Evolutionary conservation across 495 filamentous ascomycete species (phyloP), one percentile per base, ranked within the genome.

Genomic region (Hypoxylon intermedium): DNA sequence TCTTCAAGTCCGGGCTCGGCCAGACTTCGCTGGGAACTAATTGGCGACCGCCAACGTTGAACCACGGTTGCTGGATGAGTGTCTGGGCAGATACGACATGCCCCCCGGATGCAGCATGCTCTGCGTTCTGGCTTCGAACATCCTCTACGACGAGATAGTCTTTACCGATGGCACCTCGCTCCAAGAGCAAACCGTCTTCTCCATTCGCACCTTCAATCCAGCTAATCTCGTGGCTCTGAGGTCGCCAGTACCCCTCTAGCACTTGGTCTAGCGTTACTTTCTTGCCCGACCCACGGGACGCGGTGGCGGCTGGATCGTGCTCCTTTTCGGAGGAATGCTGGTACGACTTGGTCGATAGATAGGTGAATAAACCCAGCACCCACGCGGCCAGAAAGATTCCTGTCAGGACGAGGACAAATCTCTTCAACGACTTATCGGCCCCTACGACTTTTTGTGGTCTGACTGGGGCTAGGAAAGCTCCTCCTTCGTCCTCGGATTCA

Each of bases 141-240:
- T 97, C 91, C 67, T 97, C 89, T n/a, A 96, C 89, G 1, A 92
- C 84, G 19, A 96, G 78, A 64, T 86, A 96, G 38, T 87, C 88
- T 51, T 88, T 81, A 4, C 79, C 82, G 5, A 67, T 53, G 12
- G 72, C 77, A 31, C 79, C 82, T 61, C 77, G 74, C 71, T 95
- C 89, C 19, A 97, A 78, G 37, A 96, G 69, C 20, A 97, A 77
- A 4, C 92, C 92, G 72, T 97, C 93, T 72, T 96, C 89, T 20
- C 91, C 92, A 48, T 89, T 80, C 19, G 92, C 82, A 5, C 92
- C 91, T 6, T 84, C 84, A 50, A 98, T 93, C 94, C 94, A 98
- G 9, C 87, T 85, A 49, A 98, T 89, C 20, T 80, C 81, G 68
- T 93, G 90, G 38, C 76, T 80, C 37, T 73, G 74, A 16, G 91